Percentiles rank a stretch among this genome's conserved stretches.
phyloP scores from a whole-genome alignment of 108 stramenopile species.

The Skeletonema potamos region DNA sequence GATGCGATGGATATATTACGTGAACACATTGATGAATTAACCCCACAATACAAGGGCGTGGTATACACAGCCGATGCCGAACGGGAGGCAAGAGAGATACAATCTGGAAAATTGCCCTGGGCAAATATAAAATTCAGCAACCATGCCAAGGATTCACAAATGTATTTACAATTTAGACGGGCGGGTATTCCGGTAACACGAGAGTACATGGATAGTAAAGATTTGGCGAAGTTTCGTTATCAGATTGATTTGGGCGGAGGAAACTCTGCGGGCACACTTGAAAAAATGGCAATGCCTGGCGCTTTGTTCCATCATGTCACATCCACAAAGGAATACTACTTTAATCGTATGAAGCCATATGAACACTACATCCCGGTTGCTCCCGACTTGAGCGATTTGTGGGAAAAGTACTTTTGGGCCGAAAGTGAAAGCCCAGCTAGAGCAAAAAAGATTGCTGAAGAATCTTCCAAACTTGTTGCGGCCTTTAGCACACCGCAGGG shows the following conservation, averaged over 20 bases:
- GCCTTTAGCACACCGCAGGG: neutral
- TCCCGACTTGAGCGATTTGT: slow-evolving; percentile 5
- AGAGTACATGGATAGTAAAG: neutral
- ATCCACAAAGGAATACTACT: slow-evolving; percentile 14
- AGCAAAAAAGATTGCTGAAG: slow-evolving; percentile 7
- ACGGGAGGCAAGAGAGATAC: neutral
- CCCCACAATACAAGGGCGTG: slow-evolving; percentile 2
- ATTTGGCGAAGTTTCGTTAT: slow-evolving; percentile 1
- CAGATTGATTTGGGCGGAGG: slow-evolving; percentile 8
- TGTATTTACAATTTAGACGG: neutral
- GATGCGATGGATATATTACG: slow-evolving; percentile 1
- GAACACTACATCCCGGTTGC: slow-evolving; percentile 17
- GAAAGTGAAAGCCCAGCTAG: slow-evolving; percentile 2
- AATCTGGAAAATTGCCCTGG: slow-evolving; percentile 2
- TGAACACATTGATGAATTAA: neutral
- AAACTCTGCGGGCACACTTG: neutral
- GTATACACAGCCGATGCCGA: neutral
- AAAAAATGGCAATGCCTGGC: slow-evolving; percentile 25
- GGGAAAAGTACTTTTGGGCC: slow-evolving; percentile 17
- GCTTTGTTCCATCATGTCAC: slow-evolving; percentile 24
- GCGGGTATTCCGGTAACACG: neutral
- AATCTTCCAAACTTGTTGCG: neutral
- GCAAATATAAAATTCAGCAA: neutral
- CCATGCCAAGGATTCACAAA: slow-evolving; percentile 1
- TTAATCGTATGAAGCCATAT: slow-evolving; percentile 13